Conservation (phyloP, 768 basidiomycete genomes). For the Lactarius vividus region DNA sequence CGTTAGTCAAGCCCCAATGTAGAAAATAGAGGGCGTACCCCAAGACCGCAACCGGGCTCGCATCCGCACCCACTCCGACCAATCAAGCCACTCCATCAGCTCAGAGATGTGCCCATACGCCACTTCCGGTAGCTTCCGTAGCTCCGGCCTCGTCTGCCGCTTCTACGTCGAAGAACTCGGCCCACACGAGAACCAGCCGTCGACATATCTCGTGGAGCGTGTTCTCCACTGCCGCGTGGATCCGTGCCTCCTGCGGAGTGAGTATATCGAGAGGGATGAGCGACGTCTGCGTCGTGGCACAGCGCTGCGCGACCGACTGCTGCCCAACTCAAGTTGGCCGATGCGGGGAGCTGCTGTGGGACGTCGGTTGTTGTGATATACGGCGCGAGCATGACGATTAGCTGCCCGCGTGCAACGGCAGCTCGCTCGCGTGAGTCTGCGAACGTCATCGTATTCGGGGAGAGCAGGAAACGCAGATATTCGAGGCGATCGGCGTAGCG, state of each 20-base stretch:
- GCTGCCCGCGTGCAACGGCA: conserved; percentile 5
- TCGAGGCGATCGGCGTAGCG: conserved; percentile 45
- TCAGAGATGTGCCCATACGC: conserved; percentile 15
- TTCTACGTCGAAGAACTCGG: conserved; percentile 28
- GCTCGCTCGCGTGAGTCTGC: conserved; percentile 11
- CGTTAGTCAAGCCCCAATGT: background rate
- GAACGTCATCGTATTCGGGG: conserved; percentile 24
- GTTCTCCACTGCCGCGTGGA: conserved; percentile 21
- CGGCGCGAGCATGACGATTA: conserved; percentile 32
- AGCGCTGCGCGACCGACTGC: conserved; percentile 24
- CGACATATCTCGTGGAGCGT: conserved; percentile 23
- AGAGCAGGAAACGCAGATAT: conserved; percentile 38
- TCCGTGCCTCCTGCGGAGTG: conserved; percentile 24
- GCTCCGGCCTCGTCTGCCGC: background rate
- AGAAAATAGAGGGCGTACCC: conserved; percentile 17
- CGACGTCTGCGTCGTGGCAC: conserved; percentile 20
- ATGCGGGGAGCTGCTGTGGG: background rate
- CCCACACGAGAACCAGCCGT: conserved; percentile 23
- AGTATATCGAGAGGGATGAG: conserved; percentile 9
- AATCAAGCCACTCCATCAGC: conserved; percentile 30
- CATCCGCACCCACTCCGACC: conserved; percentile 29
- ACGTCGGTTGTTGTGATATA: conserved; percentile 31
- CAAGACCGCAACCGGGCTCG: conserved; percentile 22
- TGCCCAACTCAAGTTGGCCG: conserved; percentile 19
- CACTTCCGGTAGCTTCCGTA: background rate